These are phyloP conservation scores for Agaricus bisporus DNA, from an alignment of 768 basidiomycete species.

Conservation along the genomic window DNA sequence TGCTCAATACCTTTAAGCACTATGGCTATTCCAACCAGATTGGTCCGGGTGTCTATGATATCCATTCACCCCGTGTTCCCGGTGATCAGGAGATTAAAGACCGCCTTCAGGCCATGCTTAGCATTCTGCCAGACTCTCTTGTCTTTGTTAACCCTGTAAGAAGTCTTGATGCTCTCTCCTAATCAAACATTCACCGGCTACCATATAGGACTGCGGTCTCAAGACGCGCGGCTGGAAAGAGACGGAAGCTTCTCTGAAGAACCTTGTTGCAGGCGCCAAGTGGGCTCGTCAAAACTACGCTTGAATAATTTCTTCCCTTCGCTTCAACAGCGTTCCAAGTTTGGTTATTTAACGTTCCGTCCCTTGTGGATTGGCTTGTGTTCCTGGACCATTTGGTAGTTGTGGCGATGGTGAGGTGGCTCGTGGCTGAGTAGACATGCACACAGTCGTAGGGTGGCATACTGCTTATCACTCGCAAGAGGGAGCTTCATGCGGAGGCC, in stretches of 20 bases:
- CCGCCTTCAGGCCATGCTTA: constrained; percentile 79
- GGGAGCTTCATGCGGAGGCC: constrained; percentile 33
- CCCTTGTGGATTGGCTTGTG: constrained; percentile 18
- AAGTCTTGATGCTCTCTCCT: not conserved
- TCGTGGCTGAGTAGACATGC: constrained; percentile 9
- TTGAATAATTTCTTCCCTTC: constrained; percentile 47
- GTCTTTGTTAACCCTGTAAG: constrained; percentile 86
- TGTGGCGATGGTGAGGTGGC: constrained; percentile 24
- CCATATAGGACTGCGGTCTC: constrained; percentile 79
- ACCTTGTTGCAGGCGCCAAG: constrained; percentile 87
- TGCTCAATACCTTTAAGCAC: constrained; percentile 90
- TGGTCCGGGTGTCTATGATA: constrained; percentile 97
- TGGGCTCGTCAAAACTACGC: constrained; percentile 86
- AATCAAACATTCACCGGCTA: not conserved
- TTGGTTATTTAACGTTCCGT: constrained; percentile 48
- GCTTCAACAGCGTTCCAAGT: constrained; percentile 91
- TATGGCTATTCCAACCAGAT: constrained; percentile 97
- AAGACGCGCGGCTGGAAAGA: constrained; percentile 99
- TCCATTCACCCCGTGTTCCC: constrained; percentile 99
- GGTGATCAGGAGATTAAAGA: constrained; percentile 90
- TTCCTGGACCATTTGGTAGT: constrained; percentile 49
- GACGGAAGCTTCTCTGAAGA: constrained; percentile 83
- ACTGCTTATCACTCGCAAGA: constrained; percentile 26
- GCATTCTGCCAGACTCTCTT: constrained; percentile 72
- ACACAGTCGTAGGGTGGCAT: constrained; percentile 22